Conservation (phyloP, 345 rosid genomes). For the Clausena lansium region DNA sequence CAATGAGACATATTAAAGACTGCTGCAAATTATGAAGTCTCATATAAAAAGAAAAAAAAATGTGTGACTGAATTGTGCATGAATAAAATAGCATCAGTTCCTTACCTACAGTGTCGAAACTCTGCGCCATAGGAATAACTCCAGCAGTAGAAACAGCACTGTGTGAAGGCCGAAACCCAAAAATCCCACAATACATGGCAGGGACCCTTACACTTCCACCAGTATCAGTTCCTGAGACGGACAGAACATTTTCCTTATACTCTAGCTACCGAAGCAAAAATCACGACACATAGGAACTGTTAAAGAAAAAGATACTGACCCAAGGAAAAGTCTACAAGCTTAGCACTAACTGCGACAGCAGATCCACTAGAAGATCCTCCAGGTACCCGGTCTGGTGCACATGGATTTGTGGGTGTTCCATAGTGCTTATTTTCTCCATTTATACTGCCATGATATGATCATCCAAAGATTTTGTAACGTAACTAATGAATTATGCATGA, state of each 20-base stretch:
- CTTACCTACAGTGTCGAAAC: constrained; percentile 92
- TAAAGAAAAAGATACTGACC: constrained; percentile 41
- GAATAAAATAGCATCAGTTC: neutral
- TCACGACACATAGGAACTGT: neutral
- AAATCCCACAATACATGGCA: constrained; percentile 74
- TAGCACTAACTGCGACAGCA: constrained; percentile 90
- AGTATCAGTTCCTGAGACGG: constrained; percentile 73
- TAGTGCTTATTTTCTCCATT: constrained; percentile 83
- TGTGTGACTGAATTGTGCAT: neutral
- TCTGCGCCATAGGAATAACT: constrained; percentile 83
- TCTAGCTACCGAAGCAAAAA: neutral
- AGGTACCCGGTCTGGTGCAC: constrained; percentile 67
- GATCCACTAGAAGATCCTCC: constrained; percentile 99
- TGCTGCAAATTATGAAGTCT: neutral
- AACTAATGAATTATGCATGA: neutral
- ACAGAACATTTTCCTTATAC: constrained; percentile 4
- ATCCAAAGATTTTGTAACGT: neutral
- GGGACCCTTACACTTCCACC: constrained; percentile 94
- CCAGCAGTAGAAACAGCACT: constrained; percentile 53
- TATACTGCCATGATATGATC: constrained; percentile 43
- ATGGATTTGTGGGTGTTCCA: constrained; percentile 86
- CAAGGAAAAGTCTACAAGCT: constrained; percentile 77
- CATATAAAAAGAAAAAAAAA: neutral
- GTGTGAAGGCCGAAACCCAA: constrained; percentile 80
- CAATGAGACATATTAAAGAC: neutral